These are phyloP conservation scores for Smallanthus sonchifolius DNA, from an alignment of 129 eudicot genomes.

Conservation along the genomic window DNA sequence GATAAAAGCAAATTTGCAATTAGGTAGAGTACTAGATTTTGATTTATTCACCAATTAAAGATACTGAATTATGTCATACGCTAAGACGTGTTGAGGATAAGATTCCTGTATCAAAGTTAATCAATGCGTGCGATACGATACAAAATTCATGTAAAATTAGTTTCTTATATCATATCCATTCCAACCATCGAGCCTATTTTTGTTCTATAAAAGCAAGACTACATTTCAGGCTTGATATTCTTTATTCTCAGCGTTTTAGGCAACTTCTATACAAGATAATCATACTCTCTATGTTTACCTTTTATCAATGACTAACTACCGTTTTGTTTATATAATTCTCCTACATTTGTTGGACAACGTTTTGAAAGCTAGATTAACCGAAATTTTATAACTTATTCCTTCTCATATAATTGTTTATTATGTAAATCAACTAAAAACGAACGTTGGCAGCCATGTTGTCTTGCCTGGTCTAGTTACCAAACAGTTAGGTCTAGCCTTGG, in stretches of 20 bases:
- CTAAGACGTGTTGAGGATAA: background rate
- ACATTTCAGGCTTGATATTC: background rate
- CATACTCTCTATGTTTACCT: background rate
- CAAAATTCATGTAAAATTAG: background rate
- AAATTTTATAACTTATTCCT: background rate
- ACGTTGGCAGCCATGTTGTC: too few relatives aligned
- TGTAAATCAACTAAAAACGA: too few relatives aligned
- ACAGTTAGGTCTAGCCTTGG: too few relatives aligned
- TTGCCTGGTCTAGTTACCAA: too few relatives aligned
- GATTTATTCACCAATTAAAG: background rate
- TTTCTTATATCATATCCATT: background rate
- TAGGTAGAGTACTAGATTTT: background rate
- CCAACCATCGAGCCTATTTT: background rate
- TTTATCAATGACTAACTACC: too few relatives aligned
- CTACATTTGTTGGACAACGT: background rate
- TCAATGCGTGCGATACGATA: background rate
- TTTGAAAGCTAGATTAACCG: background rate
- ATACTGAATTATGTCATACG: background rate
- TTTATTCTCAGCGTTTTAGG: background rate
- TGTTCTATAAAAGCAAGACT: background rate
- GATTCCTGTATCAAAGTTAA: background rate
- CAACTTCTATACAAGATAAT: background rate
- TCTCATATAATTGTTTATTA: background rate
- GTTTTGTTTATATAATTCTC: too few relatives aligned
- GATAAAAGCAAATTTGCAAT: slow-evolving; percentile 17